These are phyloP conservation scores for Bombardia bombarda DNA, from an alignment of 495 filamentous ascomycete species.

Conservation along the genomic window DNA sequence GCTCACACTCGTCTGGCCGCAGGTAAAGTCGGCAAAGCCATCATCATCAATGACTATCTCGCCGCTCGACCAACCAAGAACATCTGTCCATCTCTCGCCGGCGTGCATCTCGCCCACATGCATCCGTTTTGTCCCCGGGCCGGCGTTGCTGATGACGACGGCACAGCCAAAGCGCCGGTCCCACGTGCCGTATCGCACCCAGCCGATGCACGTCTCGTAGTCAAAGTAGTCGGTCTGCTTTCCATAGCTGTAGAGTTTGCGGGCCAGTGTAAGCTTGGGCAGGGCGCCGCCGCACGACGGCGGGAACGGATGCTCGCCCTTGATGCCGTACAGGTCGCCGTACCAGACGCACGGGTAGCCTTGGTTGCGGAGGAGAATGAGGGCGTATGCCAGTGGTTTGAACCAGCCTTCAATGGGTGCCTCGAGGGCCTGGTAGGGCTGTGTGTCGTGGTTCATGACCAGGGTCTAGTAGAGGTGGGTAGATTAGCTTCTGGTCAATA, in stretches of 20 bases:
- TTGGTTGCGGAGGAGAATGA: constrained; percentile 56
- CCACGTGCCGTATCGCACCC: constrained; percentile 54
- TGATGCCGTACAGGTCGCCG: constrained; percentile 67
- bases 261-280: constrained; percentile 51
- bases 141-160: constrained; percentile 50
- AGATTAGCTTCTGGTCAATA: not conserved
- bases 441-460: constrained; percentile 50
- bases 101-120: constrained; percentile 50
- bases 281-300: constrained; percentile 54
- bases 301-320: constrained; percentile 38
- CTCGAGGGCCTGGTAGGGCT: constrained; percentile 53
- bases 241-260: constrained; percentile 64
- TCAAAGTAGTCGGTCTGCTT: constrained; percentile 63
- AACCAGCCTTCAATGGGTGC: constrained; percentile 47
- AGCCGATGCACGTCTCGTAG: constrained; percentile 59
- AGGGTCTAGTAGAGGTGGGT: constrained; percentile 23
- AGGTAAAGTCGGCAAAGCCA: constrained; percentile 49
- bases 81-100: constrained; percentile 53
- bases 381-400: constrained; percentile 51
- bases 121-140: constrained; percentile 47
- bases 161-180: constrained; percentile 46
- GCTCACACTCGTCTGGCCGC: constrained; percentile 44
- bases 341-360: constrained; percentile 70
- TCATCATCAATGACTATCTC: constrained; percentile 45
- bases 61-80: constrained; percentile 38